Evolutionary conservation across 2,329 filamentous ascomycete species (phyloP), one percentile per base, ranked within the genome.

Genomic region (Colletotrichum aenigma): DNA sequence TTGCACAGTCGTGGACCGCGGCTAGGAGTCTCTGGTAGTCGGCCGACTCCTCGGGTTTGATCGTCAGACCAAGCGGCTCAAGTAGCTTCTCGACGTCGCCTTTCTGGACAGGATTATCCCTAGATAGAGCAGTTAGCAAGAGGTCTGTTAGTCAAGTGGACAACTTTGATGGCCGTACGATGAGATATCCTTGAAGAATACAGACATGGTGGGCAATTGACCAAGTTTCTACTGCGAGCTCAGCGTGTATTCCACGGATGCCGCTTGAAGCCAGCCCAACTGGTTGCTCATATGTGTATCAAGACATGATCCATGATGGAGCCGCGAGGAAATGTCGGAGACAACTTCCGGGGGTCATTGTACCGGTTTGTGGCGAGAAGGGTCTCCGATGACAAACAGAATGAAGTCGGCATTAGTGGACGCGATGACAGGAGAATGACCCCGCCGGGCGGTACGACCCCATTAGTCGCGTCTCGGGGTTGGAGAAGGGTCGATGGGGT

Each of bases 1-100:
- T 85, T 1, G 88, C 88, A 52, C 87, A 88, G 69, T 90, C 88
- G 71, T 90, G 88, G 1, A 89, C 85, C 1, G 88, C 88, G 21
- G 88, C 88, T 0, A 90, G 83, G 1, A 90, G 84, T 12, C 85
- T 85, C 24, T 86, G 82, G 72, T 88, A 90, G 74, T 90, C 87
- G 24, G 80, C 80, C 1, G 82, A 82, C 52, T 88, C 85, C 15
- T 82, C 79, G 0, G 82, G 78, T 7, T 83, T 79, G 16, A 88
- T 80, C 1, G 78, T 79, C 7, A 88, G 75, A 8, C 85, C 85
- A 5, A 88, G 79, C 8, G 82, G 80, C 43, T 79, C 69, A 1
- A 88, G 78, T 3, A 86, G 78, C 1, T 80, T 78, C 36, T 86
- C 81, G 2, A 83, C 86, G 74, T 87, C 85, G 2, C 84, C 86